Percentiles rank a stretch among this genome's conserved stretches.
phyloP scores from a whole-genome alignment of 306 rosid species.

The Vigna radiata region DNA sequence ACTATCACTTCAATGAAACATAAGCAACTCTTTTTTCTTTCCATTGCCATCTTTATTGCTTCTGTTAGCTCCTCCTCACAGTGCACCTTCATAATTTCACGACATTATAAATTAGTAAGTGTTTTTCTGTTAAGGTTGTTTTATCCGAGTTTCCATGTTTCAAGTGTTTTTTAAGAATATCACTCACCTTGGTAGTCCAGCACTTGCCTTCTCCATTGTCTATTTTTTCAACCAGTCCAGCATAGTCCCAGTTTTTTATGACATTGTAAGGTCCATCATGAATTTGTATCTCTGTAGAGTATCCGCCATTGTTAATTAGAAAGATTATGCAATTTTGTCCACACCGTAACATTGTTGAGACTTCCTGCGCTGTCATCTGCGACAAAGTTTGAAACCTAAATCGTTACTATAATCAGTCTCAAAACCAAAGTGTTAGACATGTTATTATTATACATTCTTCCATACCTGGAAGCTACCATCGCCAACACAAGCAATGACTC shows the following conservation, averaged over 20 bases:
- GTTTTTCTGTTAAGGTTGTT: too few relatives aligned
- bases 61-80: slow-evolving; percentile 43
- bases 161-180: slow-evolving; percentile 1
- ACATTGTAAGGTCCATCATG: slow-evolving; percentile 44
- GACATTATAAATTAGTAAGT: background rate
- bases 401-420: background rate
- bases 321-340: slow-evolving; percentile 24
- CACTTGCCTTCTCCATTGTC: slow-evolving; percentile 43
- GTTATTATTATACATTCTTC: too few relatives aligned
- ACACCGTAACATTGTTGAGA: slow-evolving; percentile 33
- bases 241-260: slow-evolving; percentile 39
- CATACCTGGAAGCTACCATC: slow-evolving; percentile 43
- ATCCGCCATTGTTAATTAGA: slow-evolving; percentile 41
- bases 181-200: slow-evolving; percentile 42
- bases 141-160: background rate
- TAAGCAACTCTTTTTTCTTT: slow-evolving; percentile 23
- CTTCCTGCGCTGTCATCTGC: slow-evolving; percentile 37
- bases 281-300: slow-evolving; percentile 30
- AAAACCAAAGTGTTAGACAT: too few relatives aligned
- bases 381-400: background rate
- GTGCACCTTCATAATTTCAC: slow-evolving; percentile 17
- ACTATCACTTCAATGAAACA: slow-evolving; percentile 41
- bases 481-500: slow-evolving; percentile 42
- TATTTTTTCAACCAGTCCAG: slow-evolving; percentile 37
- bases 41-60: slow-evolving; percentile 24